Base-by-base conservation (phyloP, 2,329 filamentous ascomycete species). In the Scytalidium sp. region DNA sequence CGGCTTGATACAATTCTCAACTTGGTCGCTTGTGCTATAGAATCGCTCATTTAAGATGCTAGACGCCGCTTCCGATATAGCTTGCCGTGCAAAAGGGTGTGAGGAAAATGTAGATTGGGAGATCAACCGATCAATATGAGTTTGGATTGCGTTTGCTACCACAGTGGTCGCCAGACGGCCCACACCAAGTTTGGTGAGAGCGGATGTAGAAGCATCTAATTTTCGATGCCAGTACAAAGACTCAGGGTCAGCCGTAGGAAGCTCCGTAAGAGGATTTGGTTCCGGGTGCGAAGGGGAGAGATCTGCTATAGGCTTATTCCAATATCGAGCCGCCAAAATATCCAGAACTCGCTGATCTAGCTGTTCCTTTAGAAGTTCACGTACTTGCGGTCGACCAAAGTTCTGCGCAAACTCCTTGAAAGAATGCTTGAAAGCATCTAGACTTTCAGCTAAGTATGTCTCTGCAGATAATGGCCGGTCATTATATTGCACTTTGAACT, bases 401-500 rank as follows among this genome's bases (percentile, higher is more conserved):
- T 82, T 80, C 57, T 96, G 90, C 0, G 90, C 85, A 64, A 97
- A 96, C 58, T 88, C 87, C 66, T 96, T 97, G 73, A 99, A 99
- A 0, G 90, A 90, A 68, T 97, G 95, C 71, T 99, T 99, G 79
- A 99, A 97, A 19, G 87, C 85, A 67, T 99, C 94, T 3, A 99
- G 75, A 58, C 89, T 96, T 68, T 97, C 94, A 2, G 94, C 94
- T 36, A 99, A 80, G 65, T 99, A 99, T 3, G 93, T 96, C 66
- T 99, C 94, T 2, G 94, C 94, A 45, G 90, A 96, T 29, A 99
- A 75, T 1, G 93, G 90, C 6, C 94, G 85, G 66, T 99, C 94
- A 63, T 99, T 99, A 72, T 99, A 99, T 68, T 99, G 95, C 4
- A 99, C 94, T 68, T 99, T 99, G 78, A 96, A 99, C 69, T 99